Evolutionary conservation across 768 basidiomycete genomes (phyloP).

Genomic region (Hortiboletus campestris): DNA sequence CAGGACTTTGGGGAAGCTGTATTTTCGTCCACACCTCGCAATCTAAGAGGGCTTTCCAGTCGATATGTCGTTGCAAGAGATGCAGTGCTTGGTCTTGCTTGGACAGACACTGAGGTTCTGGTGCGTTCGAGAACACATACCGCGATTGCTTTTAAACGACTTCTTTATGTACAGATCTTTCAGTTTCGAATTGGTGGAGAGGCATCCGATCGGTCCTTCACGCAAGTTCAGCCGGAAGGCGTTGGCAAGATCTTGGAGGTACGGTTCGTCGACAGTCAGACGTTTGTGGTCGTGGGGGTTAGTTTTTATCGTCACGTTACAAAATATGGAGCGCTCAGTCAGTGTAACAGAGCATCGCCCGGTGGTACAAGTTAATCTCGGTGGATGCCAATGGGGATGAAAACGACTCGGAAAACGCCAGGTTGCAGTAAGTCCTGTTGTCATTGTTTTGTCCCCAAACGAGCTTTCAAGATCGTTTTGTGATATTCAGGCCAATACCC

Average conservation of each 20-base stretch:
- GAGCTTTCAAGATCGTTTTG: constrained; percentile 5
- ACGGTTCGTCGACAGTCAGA: constrained; percentile 22
- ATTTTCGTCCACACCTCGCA: constrained; percentile 13
- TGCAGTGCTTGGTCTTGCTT: constrained; percentile 41
- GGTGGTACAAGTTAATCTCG: constrained; percentile 20
- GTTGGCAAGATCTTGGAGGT: constrained; percentile 21
- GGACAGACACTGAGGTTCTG: constrained; percentile 42
- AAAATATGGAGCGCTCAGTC: constrained; percentile 1
- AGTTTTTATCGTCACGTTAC: neutral
- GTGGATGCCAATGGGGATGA: constrained; percentile 10
- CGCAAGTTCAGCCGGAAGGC: constrained; percentile 17
- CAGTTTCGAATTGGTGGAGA: constrained; percentile 13
- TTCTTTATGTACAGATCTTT: constrained; percentile 14
- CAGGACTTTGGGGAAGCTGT: constrained; percentile 15
- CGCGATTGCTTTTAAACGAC: neutral
- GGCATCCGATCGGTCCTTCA: neutral
- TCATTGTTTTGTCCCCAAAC: neutral
- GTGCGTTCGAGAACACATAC: constrained; percentile 9
- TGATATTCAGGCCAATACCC: constrained; percentile 10
- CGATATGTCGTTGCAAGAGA: constrained; percentile 23
- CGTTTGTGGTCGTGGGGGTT: constrained; percentile 27
- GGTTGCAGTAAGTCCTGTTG: constrained; percentile 20
- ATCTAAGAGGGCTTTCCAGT: constrained; percentile 17
- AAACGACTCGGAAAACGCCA: constrained; percentile 5
- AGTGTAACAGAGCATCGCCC: constrained; percentile 9